A percentile compares a stretch with the other conserved stretches of the same genome.
phyloP scores from a whole-genome alignment of 371 early-diverging fungal species.

The Mortierella sp. region DNA sequence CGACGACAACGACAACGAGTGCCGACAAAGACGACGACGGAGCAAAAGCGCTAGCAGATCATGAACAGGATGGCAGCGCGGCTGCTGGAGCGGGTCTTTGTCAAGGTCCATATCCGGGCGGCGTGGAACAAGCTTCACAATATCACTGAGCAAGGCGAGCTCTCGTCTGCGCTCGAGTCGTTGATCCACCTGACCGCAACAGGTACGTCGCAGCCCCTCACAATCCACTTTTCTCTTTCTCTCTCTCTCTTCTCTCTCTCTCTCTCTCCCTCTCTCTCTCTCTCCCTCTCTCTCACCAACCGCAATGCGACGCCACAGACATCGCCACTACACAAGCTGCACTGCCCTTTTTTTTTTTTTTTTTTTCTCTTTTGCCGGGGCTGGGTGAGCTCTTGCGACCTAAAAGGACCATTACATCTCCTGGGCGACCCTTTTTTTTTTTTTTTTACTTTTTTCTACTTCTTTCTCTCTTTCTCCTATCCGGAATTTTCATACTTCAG shows the following conservation, averaged over 20 bases:
- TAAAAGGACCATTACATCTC: too few relatives aligned
- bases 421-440: background rate
- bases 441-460: background rate
- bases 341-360: background rate
- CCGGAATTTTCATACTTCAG: too few relatives aligned
- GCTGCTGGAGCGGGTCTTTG: slow-evolving; percentile 47
- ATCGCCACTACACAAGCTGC: too few relatives aligned
- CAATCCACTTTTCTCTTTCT: background rate
- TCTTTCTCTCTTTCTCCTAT: background rate
- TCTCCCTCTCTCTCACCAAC: too few relatives aligned
- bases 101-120: slow-evolving; percentile 51
- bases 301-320: too few relatives aligned
- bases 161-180: slow-evolving; percentile 46
- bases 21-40: background rate
- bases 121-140: slow-evolving; percentile 52
- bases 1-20: background rate
- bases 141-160: slow-evolving; percentile 46
- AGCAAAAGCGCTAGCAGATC: background rate
- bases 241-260: background rate
- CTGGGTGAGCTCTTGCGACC: too few relatives aligned
- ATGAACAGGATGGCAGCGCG: slow-evolving; percentile 47
- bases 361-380: background rate
- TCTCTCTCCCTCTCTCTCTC: background rate
- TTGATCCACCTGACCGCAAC: slow-evolving; percentile 47
- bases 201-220: slow-evolving; percentile 23